Conservation (phyloP, 1,284 basidiomycete species). For the Naganishia sp. region DNA sequence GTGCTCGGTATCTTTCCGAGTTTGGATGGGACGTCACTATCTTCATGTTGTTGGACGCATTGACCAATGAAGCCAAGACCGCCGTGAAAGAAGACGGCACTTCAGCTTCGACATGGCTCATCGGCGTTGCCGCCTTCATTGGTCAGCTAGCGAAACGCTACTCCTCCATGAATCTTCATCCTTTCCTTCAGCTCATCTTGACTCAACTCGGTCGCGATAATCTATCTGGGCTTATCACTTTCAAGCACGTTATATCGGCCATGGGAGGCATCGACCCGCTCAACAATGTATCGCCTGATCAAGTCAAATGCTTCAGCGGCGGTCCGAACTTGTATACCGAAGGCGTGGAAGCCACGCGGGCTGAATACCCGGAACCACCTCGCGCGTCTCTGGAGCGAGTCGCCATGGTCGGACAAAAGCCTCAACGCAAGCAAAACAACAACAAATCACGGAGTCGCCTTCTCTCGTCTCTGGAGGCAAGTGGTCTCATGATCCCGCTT, state of each 20-base stretch:
- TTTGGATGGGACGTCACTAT: slow-evolving; percentile 93
- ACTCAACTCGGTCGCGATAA: slow-evolving; percentile 84
- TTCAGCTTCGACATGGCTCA: slow-evolving; percentile 84
- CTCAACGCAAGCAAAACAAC: slow-evolving; percentile 22
- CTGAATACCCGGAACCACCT: slow-evolving; percentile 44
- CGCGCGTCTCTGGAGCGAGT: slow-evolving; percentile 4
- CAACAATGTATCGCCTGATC: slow-evolving; percentile 81
- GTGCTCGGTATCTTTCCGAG: slow-evolving; percentile 82
- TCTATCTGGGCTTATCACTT: slow-evolving; percentile 83
- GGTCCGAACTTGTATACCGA: slow-evolving; percentile 85
- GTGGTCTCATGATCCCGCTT: slow-evolving; percentile 73
- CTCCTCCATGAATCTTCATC: slow-evolving; percentile 71
- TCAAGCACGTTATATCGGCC: slow-evolving; percentile 88
- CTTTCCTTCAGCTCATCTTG: slow-evolving; percentile 84
- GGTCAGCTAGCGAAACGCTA: slow-evolving; percentile 89
- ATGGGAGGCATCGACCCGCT: slow-evolving; percentile 94
- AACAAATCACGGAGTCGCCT: slow-evolving; percentile 58
- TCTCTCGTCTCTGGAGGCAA: slow-evolving; percentile 69
- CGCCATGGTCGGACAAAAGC: slow-evolving; percentile 23
- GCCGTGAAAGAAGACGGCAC: slow-evolving; percentile 91
- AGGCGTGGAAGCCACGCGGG: slow-evolving; percentile 58
- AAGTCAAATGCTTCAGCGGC: slow-evolving; percentile 85
- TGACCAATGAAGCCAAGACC: slow-evolving; percentile 80
- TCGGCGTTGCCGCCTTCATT: slow-evolving; percentile 86
- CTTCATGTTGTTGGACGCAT: slow-evolving; percentile 82